These are phyloP conservation scores for Craspedostauros australis DNA, from an alignment of 108 stramenopile species.

Conservation along the genomic window DNA sequence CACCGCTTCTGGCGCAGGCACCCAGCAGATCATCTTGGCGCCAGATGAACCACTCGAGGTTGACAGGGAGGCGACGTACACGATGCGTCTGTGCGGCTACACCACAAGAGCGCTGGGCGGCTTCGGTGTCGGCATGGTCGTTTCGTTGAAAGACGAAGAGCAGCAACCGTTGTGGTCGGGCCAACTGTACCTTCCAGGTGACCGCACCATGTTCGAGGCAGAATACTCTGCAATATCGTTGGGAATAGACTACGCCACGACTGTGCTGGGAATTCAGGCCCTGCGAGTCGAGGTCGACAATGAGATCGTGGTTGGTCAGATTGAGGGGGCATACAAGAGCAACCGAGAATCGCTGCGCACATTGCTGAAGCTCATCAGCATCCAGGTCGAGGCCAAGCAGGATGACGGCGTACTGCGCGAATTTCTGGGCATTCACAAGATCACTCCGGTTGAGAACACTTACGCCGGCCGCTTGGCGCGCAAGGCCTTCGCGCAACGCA, in stretches of 20 bases:
- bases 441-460: background rate
- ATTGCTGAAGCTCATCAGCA: constrained; percentile 1
- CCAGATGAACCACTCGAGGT: no score
- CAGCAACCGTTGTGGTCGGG: constrained; percentile 62
- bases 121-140: no score
- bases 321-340: constrained; percentile 37
- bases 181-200: constrained; percentile 32
- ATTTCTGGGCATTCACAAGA: constrained; percentile 3
- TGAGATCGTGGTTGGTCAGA: constrained; percentile 42
- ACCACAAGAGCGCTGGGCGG: no score
- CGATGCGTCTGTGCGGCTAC: no score
- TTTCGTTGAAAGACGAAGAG: no score
- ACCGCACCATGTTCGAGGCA: constrained; percentile 47
- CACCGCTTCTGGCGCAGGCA: no score
- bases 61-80: no score
- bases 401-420: no score
- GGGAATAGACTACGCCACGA: constrained; percentile 29
- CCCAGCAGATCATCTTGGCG: no score
- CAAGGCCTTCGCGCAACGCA: constrained; percentile 15
- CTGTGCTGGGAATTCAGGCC: constrained; percentile 22
- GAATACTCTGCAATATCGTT: constrained; percentile 35
- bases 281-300: constrained; percentile 45
- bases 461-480: constrained; percentile 2
- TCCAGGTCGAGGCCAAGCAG: background rate
- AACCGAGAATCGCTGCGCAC: constrained; percentile 12